A percentile compares a stretch with the other conserved stretches of the same genome.
Conservation (phyloP, 208 protist genomes). For the Crithidia bombi region DNA sequence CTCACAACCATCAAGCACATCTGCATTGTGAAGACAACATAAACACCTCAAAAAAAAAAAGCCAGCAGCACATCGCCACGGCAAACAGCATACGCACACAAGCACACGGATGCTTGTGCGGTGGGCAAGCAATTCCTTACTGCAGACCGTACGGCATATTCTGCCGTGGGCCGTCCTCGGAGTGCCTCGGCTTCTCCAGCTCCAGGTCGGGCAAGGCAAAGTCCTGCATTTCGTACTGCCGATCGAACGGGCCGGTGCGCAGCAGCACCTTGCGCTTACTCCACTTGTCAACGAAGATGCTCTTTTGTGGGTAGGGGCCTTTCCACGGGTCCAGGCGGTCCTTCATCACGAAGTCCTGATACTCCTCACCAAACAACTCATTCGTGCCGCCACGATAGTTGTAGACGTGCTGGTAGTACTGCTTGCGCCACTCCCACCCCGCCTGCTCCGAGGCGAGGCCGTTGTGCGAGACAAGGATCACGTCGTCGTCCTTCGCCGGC, state of each 20-base stretch:
- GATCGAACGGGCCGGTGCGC: constrained; percentile 88
- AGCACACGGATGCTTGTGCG: no score
- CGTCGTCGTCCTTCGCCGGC: constrained; percentile 69
- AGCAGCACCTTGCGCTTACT: constrained; percentile 89
- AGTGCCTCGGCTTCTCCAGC: constrained; percentile 78
- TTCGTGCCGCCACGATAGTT: constrained; percentile 92
- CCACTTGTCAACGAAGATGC: constrained; percentile 93
- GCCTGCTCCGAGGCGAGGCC: constrained; percentile 88
- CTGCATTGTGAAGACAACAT: background rate
- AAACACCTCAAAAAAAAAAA: background rate
- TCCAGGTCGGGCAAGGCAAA: constrained; percentile 89
- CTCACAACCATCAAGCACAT: background rate
- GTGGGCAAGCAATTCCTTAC: no score
- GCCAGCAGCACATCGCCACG: background rate
- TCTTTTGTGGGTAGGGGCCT: constrained; percentile 88
- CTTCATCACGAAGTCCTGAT: constrained; percentile 79
- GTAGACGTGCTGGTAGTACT: constrained; percentile 91
- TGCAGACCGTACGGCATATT: constrained; percentile 92
- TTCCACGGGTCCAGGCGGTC: constrained; percentile 87
- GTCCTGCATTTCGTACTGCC: constrained; percentile 94
- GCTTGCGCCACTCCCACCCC: constrained; percentile 89
- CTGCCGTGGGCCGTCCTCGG: constrained; percentile 81
- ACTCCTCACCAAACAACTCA: constrained; percentile 85
- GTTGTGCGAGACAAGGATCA: constrained; percentile 92
- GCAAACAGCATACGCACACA: background rate